phyloP scores from a whole-genome alignment of 352 stramenopile species.

The Phytopythium chamaehyphon region DNA sequence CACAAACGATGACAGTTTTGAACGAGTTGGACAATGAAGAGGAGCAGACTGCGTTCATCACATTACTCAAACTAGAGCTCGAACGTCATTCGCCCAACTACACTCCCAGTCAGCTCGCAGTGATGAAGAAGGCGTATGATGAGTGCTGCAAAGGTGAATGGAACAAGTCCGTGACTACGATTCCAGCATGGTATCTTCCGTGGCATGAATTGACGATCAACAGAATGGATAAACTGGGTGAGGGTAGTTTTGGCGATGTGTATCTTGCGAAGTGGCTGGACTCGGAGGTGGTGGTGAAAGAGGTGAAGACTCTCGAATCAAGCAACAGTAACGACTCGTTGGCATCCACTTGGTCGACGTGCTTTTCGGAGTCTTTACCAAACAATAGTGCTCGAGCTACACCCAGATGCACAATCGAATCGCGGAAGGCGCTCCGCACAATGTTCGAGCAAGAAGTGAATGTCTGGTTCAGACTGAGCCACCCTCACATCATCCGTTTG shows the following conservation, averaged over 20 bases:
- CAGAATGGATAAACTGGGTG: background rate
- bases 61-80: background rate
- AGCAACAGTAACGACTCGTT: too few species aligned
- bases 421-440: constrained; percentile 2
- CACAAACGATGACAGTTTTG: background rate
- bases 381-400: too few species aligned
- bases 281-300: constrained; percentile 3
- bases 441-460: constrained; percentile 14
- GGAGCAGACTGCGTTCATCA: background rate
- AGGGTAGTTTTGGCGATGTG: background rate
- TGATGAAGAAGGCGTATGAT: constrained; percentile 1
- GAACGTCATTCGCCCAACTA: background rate
- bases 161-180: background rate
- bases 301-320: too few species aligned
- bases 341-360: too few species aligned
- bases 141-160: background rate
- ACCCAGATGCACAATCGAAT: too few species aligned
- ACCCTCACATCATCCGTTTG: constrained; percentile 8
- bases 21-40: background rate
- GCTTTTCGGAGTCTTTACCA: too few species aligned
- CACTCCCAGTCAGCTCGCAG: background rate
- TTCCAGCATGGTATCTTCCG: constrained; percentile 8
- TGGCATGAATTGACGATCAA: constrained; percentile 10
- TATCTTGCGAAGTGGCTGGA: background rate
- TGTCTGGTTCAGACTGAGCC: constrained; percentile 8